Percentiles rank a stretch among this genome's conserved stretches.
These are phyloP conservation scores for Raffaelea arxii DNA, from an alignment of 2,329 filamentous ascomycete genomes.

Conservation along the genomic window DNA sequence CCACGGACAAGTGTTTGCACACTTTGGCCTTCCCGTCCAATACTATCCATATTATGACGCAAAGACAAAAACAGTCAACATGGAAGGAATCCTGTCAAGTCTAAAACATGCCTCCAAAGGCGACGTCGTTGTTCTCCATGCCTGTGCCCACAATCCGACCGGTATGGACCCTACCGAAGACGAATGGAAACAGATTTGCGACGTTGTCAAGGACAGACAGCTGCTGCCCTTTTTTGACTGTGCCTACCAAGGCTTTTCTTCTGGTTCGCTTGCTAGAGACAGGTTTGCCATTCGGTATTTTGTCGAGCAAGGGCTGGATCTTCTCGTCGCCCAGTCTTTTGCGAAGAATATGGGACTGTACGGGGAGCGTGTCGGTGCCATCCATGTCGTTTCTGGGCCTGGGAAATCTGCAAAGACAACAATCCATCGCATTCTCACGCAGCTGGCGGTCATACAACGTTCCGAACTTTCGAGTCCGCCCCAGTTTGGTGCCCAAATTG, in stretches of 20 bases:
- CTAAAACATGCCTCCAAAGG: neutral
- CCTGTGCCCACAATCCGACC: constrained; percentile 4
- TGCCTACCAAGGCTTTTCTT: neutral
- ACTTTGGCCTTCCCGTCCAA: neutral
- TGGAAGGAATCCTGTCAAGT: neutral
- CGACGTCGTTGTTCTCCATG: constrained; percentile 1
- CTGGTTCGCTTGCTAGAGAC: neutral
- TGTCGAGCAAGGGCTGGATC: neutral
- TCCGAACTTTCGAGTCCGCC: neutral
- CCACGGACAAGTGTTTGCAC: neutral
- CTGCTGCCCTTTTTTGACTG: constrained; percentile 1
- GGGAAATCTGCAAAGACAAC: neutral
- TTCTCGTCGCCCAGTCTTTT: neutral
- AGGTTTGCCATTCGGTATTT: neutral
- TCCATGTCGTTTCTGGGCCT: neutral
- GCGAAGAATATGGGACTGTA: neutral
- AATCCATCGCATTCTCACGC: neutral
- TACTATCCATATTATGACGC: constrained; percentile 1
- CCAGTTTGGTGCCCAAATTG: neutral
- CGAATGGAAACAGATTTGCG: constrained; percentile 1
- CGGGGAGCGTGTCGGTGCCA: neutral
- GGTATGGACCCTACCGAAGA: neutral
- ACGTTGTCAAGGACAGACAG: neutral
- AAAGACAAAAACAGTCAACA: neutral
- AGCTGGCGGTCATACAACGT: neutral